Conservation (phyloP, 257 asterid species). For the Capsicum chinense region DNA sequence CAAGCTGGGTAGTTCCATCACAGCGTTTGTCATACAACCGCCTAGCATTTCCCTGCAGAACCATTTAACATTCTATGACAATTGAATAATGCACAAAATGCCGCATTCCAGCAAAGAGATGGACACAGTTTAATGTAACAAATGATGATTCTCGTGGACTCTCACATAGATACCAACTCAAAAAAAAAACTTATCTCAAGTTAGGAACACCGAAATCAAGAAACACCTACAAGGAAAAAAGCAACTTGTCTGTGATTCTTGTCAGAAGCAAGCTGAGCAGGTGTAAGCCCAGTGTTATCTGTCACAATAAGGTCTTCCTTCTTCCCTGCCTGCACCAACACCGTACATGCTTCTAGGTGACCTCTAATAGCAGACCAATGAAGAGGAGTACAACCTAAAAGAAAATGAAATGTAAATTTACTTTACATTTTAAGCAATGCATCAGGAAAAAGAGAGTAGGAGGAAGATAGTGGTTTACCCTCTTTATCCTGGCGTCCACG, state of each 20-base stretch:
- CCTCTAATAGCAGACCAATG: constrained; percentile 99
- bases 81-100: background rate
- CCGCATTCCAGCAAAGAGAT: background rate
- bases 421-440: background rate
- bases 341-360: constrained; percentile 96
- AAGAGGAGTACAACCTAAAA: constrained; percentile 92
- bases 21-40: constrained; percentile 76
- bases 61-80: constrained; percentile 23
- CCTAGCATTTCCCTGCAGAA: constrained; percentile 89
- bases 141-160: background rate
- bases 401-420: constrained; percentile 23
- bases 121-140: background rate
- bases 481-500: constrained; percentile 95
- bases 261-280: constrained; percentile 97
- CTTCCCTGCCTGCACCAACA: constrained; percentile 97
- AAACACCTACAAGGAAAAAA: constrained; percentile 92
- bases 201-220: constrained; percentile 25
- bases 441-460: background rate
- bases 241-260: constrained; percentile 97
- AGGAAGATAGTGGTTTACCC: constrained; percentile 48
- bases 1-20: constrained; percentile 72
- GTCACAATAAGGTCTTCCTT: constrained; percentile 86
- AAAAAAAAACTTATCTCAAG: background rate
- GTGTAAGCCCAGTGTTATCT: constrained; percentile 93
- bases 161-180: background rate